Evolutionary conservation across 2,329 filamentous ascomycete genomes (phyloP).

Genomic region (Aureobasidium sp.): DNA sequence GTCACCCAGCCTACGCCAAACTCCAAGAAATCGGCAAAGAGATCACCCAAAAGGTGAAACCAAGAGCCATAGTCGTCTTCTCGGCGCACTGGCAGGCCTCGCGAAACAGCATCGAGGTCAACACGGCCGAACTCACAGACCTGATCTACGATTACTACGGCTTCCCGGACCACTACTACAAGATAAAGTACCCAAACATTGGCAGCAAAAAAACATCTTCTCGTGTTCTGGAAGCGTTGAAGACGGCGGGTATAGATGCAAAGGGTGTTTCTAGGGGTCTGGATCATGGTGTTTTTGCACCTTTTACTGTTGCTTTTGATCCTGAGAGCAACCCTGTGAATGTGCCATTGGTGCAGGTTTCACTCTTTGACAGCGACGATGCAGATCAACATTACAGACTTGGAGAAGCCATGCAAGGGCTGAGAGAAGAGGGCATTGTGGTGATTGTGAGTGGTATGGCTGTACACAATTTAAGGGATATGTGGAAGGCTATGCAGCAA

Average conservation of each 20-base stretch:
- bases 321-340: constrained; percentile 29
- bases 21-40: constrained; percentile 58
- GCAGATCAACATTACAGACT: constrained; percentile 58
- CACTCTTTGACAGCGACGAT: constrained; percentile 56
- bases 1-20: constrained; percentile 57
- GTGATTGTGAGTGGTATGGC: constrained; percentile 68
- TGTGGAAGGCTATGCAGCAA: constrained; percentile 19
- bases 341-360: constrained; percentile 62
- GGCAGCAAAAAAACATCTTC: constrained; percentile 53
- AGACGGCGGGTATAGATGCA: constrained; percentile 50
- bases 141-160: constrained; percentile 69
- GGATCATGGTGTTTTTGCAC: constrained; percentile 68
- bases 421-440: constrained; percentile 58
- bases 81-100: constrained; percentile 67
- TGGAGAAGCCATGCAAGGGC: constrained; percentile 54
- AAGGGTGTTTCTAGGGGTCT: constrained; percentile 54
- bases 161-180: constrained; percentile 61
- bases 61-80: constrained; percentile 64
- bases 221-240: constrained; percentile 48
- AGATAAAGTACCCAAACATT: constrained; percentile 55
- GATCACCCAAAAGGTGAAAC: constrained; percentile 61
- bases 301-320: constrained; percentile 51
- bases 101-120: constrained; percentile 51
- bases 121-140: constrained; percentile 54
- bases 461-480: constrained; percentile 35